These are phyloP conservation scores for Heliamphora pulchella DNA, from an alignment of 179 eudicot genomes.

Conservation along the genomic window DNA sequence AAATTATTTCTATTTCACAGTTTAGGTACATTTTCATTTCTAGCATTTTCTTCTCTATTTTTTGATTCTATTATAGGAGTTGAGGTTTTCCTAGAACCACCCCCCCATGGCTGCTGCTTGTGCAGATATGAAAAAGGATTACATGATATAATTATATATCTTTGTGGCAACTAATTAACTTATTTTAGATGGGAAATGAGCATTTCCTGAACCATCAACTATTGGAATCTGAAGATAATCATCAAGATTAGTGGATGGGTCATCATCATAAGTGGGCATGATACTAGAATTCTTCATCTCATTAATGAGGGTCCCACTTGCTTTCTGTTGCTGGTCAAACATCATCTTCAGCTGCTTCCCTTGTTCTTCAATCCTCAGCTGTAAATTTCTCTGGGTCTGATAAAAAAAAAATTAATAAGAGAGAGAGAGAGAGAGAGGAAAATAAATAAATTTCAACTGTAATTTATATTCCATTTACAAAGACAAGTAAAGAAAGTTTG, in stretches of 20 bases:
- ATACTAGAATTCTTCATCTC: conserved; percentile 27
- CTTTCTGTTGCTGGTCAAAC: conserved; percentile 63
- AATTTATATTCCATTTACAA: not conserved
- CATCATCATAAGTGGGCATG: conserved; percentile 23
- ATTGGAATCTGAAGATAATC: conserved; percentile 22
- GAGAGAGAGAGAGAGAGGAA: not conserved
- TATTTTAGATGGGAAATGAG: conserved; percentile 18
- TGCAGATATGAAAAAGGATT: not conserved
- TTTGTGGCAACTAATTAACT: conserved; percentile 22
- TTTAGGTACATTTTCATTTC: too few relatives aligned
- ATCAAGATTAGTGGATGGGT: conserved; percentile 24
- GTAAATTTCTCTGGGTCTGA: conserved; percentile 69
- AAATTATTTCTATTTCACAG: too few relatives aligned
- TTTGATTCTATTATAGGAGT: not conserved
- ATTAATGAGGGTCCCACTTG: conserved; percentile 19
- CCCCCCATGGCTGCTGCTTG: not conserved
- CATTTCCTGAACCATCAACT: conserved; percentile 20
- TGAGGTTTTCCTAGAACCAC: not conserved
- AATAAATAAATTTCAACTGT: not conserved
- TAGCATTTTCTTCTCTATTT: not conserved
- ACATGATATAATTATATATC: not conserved
- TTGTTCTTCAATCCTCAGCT: conserved; percentile 81
- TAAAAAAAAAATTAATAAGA: not conserved
- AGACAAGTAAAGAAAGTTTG: not conserved
- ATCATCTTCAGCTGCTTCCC: conserved; percentile 67